phyloP scores from a whole-genome alignment of 2,329 filamentous ascomycete species.

The Cytospora chrysosperma region DNA sequence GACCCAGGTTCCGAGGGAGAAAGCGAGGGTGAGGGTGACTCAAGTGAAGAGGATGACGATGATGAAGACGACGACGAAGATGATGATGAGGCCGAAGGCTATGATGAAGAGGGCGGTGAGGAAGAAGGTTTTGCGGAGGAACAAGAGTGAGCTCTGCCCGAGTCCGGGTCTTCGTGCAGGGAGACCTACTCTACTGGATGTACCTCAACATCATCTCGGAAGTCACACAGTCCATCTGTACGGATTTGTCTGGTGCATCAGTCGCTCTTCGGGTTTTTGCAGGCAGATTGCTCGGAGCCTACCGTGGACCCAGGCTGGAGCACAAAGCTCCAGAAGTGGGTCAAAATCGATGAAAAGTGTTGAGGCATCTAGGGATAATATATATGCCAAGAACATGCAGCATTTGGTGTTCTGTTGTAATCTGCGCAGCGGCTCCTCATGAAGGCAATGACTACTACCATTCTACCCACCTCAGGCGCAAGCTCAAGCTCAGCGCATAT shows the following conservation, averaged over 20 bases:
- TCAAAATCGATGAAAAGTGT: neutral
- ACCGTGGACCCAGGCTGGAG: neutral
- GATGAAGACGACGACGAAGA: constrained; percentile 49
- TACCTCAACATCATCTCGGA: neutral
- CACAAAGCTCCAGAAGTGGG: neutral
- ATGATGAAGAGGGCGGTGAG: constrained; percentile 32
- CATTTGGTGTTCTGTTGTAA: neutral
- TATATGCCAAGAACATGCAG: no score
- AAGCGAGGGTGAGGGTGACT: constrained; percentile 55
- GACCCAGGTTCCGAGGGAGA: constrained; percentile 62
- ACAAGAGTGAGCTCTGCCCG: constrained; percentile 11
- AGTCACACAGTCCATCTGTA: neutral
- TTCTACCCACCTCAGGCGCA: neutral
- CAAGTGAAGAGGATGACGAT: constrained; percentile 52
- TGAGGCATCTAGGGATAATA: no score
- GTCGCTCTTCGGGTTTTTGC: neutral
- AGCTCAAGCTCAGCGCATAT: neutral
- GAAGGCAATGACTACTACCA: neutral
- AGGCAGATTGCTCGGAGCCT: neutral
- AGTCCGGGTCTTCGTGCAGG: neutral
- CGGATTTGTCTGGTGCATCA: neutral
- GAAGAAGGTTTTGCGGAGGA: constrained; percentile 30
- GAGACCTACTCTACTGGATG: neutral
- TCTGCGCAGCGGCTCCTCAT: neutral
- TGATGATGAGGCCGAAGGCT: constrained; percentile 39